Evolutionary conservation across 1,284 basidiomycete species (phyloP).

Genomic region (Ustilago trichophora): DNA sequence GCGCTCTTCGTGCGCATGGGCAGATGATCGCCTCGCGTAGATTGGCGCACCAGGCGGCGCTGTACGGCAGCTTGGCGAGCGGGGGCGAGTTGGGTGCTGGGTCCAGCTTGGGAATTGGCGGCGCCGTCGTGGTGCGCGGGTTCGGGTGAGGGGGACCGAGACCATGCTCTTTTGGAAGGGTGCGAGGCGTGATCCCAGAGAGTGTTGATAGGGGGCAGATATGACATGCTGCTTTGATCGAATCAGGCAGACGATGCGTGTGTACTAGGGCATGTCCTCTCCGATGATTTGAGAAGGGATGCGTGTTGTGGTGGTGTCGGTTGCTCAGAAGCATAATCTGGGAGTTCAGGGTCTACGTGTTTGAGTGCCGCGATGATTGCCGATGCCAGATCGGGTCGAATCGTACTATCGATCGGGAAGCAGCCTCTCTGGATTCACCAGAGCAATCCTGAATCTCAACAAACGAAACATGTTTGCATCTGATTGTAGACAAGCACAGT

Average conservation of each 20-base stretch:
- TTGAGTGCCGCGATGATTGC: too few relatives aligned
- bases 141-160: constrained; percentile 40
- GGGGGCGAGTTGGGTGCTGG: constrained; percentile 25
- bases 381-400: too few relatives aligned
- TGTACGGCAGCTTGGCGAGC: constrained; percentile 26
- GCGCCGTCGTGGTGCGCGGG: constrained; percentile 8
- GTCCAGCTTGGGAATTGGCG: constrained; percentile 14
- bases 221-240: constrained; percentile 11
- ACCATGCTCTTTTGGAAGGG: constrained; percentile 41
- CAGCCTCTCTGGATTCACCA: too few relatives aligned
- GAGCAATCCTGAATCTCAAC: too few relatives aligned
- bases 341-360: too few relatives aligned
- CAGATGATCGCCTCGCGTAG: constrained; percentile 52
- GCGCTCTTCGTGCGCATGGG: constrained; percentile 37
- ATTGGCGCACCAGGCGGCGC: constrained; percentile 33
- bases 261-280: too few relatives aligned
- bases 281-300: too few relatives aligned
- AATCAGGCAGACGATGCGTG: not conserved
- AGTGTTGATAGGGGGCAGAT: constrained; percentile 36
- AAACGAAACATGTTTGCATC: too few relatives aligned
- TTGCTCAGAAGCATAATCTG: too few relatives aligned
- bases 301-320: too few relatives aligned
- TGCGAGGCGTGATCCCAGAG: constrained; percentile 45
- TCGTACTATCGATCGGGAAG: too few relatives aligned
- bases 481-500: too few relatives aligned